Evolutionary conservation across 2,329 filamentous ascomycete genomes (phyloP).

Genomic region (Botrytis fragariae): DNA sequence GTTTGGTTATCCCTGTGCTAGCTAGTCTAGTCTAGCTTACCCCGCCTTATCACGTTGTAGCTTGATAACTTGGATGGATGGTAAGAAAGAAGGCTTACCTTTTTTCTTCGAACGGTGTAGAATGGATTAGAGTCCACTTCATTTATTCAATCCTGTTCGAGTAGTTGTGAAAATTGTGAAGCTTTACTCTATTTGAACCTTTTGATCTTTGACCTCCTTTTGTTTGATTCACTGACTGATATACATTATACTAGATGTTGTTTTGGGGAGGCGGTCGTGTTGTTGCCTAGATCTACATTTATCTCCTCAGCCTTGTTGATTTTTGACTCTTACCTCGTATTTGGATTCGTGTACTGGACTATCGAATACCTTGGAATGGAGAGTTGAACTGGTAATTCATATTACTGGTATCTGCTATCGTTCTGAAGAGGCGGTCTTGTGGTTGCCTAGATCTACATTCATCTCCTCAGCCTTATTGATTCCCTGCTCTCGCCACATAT

Average conservation of each 20-base stretch:
- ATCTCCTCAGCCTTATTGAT: slow-evolving; percentile 1
- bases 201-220: not conserved
- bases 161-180: not conserved
- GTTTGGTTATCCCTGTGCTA: not conserved
- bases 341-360: not conserved
- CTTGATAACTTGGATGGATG: not conserved
- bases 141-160: not conserved
- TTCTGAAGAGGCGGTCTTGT: not conserved
- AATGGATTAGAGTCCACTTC: not conserved
- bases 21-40: not conserved
- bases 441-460: not conserved
- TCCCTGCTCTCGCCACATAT: not conserved
- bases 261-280: not conserved
- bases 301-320: not conserved
- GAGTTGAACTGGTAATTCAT: not conserved
- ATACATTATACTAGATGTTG: not conserved
- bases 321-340: not conserved
- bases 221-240: not conserved
- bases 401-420: not conserved
- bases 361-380: not conserved
- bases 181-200: not conserved
- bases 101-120: not conserved
- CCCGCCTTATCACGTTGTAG: not conserved
- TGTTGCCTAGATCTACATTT: not conserved
- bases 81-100: not conserved